Conservation (phyloP, 2,329 filamentous ascomycete species). For the Seiridium unicorne region DNA sequence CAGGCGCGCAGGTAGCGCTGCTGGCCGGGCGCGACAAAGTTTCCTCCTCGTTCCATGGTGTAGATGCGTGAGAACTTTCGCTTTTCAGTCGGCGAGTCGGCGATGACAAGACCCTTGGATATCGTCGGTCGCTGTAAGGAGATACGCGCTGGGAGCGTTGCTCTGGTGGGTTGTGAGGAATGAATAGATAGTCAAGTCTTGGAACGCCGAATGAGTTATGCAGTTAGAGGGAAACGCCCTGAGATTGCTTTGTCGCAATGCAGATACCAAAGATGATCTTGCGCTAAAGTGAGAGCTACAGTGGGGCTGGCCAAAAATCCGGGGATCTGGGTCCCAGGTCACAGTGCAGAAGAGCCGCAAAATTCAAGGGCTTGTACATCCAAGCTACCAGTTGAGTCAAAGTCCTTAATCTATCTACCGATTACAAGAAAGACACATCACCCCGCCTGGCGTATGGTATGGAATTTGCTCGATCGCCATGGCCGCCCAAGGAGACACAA, state of each 20-base stretch:
- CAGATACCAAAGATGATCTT: not conserved
- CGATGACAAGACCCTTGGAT: not conserved
- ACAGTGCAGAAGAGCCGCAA: not conserved
- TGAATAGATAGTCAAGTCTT: not conserved
- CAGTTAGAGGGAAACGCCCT: not conserved
- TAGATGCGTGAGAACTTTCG: not conserved
- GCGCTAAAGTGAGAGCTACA: no score
- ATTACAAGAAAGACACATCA: not conserved
- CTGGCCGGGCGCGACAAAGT: conserved; percentile 71
- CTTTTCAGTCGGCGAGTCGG: not conserved
- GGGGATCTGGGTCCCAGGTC: not conserved
- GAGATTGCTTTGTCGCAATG: not conserved
- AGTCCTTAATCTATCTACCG: not conserved
- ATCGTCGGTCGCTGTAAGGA: no score
- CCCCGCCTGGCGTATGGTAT: no score
- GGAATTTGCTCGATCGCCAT: not conserved
- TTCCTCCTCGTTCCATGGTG: conserved; percentile 25
- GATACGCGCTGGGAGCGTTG: no score
- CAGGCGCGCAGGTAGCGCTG: conserved; percentile 89
- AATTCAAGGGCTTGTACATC: not conserved
- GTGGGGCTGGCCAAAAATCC: not conserved
- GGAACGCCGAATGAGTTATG: not conserved
- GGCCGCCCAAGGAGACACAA: conserved; percentile 21
- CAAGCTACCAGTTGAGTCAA: not conserved
- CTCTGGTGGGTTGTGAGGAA: no score